These are phyloP conservation scores for Globisporangium echinulatum DNA, from an alignment of 352 stramenopile species.

Conservation along the genomic window DNA sequence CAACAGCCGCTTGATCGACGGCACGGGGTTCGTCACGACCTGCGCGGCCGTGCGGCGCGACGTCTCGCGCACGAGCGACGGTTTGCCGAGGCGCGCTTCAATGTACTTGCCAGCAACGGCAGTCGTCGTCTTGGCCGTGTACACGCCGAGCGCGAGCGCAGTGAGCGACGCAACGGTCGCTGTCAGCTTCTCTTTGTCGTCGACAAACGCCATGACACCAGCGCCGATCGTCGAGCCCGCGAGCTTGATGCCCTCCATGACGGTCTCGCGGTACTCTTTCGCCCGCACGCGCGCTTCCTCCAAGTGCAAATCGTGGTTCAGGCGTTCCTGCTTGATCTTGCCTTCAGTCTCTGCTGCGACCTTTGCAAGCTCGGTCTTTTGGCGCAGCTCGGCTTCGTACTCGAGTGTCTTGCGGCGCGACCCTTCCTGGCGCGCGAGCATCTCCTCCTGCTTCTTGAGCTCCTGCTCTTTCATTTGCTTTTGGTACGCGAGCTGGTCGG, in stretches of 20 bases:
- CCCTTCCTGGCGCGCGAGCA: constrained; percentile 92
- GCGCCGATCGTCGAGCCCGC: constrained; percentile 91
- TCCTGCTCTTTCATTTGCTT: constrained; percentile 96
- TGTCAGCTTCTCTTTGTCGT: constrained; percentile 94
- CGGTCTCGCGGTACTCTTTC: constrained; percentile 88
- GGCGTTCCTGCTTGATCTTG: constrained; percentile 94
- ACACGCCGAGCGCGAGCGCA: constrained; percentile 94
- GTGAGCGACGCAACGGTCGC: constrained; percentile 93
- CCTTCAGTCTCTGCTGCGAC: constrained; percentile 95
- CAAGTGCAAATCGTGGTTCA: constrained; percentile 98
- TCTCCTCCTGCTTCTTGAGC: constrained; percentile 98
- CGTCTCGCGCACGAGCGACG: constrained; percentile 96
- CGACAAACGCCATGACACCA: constrained; percentile 91
- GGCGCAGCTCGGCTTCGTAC: constrained; percentile 94
- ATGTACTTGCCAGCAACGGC: constrained; percentile 93
- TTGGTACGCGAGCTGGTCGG: constrained; percentile 94
- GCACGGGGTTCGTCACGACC: constrained; percentile 81
- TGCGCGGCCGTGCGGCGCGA: constrained; percentile 83
- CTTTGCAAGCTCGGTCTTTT: constrained; percentile 94
- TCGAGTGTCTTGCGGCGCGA: constrained; percentile 96
- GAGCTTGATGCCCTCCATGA: constrained; percentile 95
- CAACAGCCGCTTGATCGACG: constrained; percentile 85
- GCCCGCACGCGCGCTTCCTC: constrained; percentile 93
- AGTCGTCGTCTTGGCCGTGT: constrained; percentile 92
- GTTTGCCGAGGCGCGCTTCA: constrained; percentile 94